Conservation (phyloP, 345 rosid species). For the Syzygium jambos region DNA sequence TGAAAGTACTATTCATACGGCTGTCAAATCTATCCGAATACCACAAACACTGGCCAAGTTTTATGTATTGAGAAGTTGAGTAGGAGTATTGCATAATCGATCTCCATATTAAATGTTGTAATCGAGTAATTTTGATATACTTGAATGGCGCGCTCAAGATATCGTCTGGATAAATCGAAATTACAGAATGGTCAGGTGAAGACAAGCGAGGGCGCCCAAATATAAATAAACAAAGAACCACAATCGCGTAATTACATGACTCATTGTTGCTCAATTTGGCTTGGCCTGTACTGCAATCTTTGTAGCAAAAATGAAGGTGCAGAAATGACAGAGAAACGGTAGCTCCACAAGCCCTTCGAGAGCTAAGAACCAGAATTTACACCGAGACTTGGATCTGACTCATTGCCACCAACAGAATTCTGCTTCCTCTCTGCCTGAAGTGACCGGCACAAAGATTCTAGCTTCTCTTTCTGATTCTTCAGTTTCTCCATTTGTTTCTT, state of each 20-base stretch:
- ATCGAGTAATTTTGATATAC: background rate
- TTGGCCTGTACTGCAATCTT: background rate
- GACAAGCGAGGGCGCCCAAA: too few species aligned
- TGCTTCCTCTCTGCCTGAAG: constrained; percentile 90
- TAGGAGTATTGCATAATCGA: background rate
- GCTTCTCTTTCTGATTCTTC: constrained; percentile 88
- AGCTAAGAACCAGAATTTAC: constrained; percentile 1
- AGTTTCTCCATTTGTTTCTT: constrained; percentile 79
- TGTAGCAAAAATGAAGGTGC: background rate
- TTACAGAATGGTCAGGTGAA: background rate
- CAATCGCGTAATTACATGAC: background rate
- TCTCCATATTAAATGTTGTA: background rate
- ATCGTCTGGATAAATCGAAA: background rate
- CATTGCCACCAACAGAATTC: constrained; percentile 15
- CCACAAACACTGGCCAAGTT: background rate
- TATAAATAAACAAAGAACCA: background rate
- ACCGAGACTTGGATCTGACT: constrained; percentile 11
- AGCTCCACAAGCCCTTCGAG: background rate
- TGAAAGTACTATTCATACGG: background rate
- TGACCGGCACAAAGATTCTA: constrained; percentile 84
- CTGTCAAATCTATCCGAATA: background rate
- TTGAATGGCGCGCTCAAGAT: background rate
- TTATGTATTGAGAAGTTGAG: background rate
- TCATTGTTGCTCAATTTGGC: background rate
- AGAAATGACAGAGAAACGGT: background rate